phyloP scores from a whole-genome alignment of 495 filamentous ascomycete species.

The Trichoderma virens region DNA sequence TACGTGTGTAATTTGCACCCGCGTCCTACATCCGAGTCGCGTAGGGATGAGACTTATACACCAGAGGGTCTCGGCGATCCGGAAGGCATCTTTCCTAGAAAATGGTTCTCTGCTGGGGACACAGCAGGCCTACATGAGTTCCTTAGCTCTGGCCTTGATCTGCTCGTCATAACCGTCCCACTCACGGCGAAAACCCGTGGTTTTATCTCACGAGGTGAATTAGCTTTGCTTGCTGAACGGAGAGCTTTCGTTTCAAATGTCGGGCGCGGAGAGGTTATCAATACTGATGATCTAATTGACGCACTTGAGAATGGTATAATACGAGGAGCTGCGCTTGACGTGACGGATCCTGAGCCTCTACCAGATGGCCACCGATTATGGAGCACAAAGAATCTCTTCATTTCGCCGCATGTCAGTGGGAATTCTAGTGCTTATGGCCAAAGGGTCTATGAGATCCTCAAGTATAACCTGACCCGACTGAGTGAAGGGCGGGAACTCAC shows the following conservation, averaged over 20 bases:
- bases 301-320: slow-evolving; percentile 53
- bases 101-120: slow-evolving; percentile 66
- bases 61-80: slow-evolving; percentile 71
- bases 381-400: slow-evolving; percentile 59
- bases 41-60: slow-evolving; percentile 58
- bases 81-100: slow-evolving; percentile 59
- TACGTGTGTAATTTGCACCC: slow-evolving; percentile 74
- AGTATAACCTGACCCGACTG: slow-evolving; percentile 25
- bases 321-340: slow-evolving; percentile 70
- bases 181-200: slow-evolving; percentile 56
- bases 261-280: slow-evolving; percentile 60
- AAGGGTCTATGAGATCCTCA: slow-evolving; percentile 49
- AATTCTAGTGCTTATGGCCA: slow-evolving; percentile 50
- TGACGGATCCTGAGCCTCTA: slow-evolving; percentile 79
- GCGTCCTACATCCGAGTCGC: slow-evolving; percentile 47
- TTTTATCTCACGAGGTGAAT: not conserved
- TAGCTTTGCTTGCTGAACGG: slow-evolving; percentile 35
- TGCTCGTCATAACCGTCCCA: slow-evolving; percentile 66
- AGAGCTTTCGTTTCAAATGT: slow-evolving; percentile 67
- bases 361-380: slow-evolving; percentile 62
- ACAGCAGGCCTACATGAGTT: slow-evolving; percentile 58
- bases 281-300: slow-evolving; percentile 59
- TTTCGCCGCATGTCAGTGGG: slow-evolving; percentile 76
- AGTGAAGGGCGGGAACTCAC: slow-evolving; percentile 21
- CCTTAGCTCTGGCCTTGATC: slow-evolving; percentile 60